Percentiles rank a stretch among this genome's conserved stretches.
Conservation (phyloP, 1,284 basidiomycete species). For the Ganoderma sp. region DNA sequence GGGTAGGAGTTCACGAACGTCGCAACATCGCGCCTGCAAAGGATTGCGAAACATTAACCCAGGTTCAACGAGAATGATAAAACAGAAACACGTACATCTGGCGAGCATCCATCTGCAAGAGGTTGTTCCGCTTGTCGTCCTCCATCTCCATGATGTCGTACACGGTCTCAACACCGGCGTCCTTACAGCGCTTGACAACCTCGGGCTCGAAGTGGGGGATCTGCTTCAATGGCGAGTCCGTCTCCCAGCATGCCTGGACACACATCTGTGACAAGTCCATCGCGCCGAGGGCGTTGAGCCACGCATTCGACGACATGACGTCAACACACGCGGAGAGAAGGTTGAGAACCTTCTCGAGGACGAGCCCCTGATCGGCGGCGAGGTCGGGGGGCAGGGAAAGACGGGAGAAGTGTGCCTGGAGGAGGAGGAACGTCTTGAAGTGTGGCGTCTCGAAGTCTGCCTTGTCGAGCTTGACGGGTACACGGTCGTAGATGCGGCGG, state of each 20-base stretch:
- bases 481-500: conserved; percentile 92
- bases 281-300: conserved; percentile 91
- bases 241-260: conserved; percentile 98
- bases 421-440: conserved; percentile 97
- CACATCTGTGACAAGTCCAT: conserved; percentile 99
- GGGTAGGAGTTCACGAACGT: conserved; percentile 95
- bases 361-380: conserved; percentile 85
- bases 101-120: conserved; percentile 84
- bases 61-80: neutral
- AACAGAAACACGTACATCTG: conserved; percentile 71
- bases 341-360: conserved; percentile 91
- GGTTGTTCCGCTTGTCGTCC: conserved; percentile 81
- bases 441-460: conserved; percentile 92
- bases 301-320: conserved; percentile 97
- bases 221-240: conserved; percentile 92
- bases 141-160: conserved; percentile 99
- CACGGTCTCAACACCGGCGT: conserved; percentile 81
- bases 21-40: conserved; percentile 81
- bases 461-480: conserved; percentile 90
- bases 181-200: conserved; percentile 86
- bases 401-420: conserved; percentile 97
- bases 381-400: conserved; percentile 92
- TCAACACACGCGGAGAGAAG: conserved; percentile 93
- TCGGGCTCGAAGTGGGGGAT: conserved; percentile 94
- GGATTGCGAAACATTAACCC: conserved; percentile 24